Conservation (phyloP, 176 grass and related monocot species). For the Oropetium thomaeum region DNA sequence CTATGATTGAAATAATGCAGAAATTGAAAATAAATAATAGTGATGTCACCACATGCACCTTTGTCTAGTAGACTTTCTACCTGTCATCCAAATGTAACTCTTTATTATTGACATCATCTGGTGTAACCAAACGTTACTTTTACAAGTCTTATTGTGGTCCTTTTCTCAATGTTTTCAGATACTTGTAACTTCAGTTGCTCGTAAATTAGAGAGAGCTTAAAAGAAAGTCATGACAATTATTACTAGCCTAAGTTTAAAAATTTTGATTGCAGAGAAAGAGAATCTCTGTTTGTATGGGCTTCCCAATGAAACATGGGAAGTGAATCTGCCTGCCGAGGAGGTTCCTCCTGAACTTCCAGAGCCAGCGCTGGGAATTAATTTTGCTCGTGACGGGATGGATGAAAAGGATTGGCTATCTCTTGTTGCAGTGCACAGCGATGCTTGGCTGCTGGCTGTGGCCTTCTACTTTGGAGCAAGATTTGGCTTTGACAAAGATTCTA, state of each 20-base stretch:
- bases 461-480: conserved; percentile 96
- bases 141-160: neutral
- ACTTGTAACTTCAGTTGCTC: neutral
- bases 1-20: neutral
- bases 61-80: neutral
- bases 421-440: conserved; percentile 89
- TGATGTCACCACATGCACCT: neutral
- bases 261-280: conserved; percentile 82
- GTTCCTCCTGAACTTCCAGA: conserved; percentile 97
- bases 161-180: neutral
- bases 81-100: neutral
- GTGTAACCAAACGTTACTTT: neutral
- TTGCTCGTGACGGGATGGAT: conserved; percentile 94
- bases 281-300: conserved; percentile 93
- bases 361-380: conserved; percentile 93
- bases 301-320: conserved; percentile 97
- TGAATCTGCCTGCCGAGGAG: conserved; percentile 88
- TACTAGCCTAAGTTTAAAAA: neutral
- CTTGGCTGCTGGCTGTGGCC: conserved; percentile 76
- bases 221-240: neutral
- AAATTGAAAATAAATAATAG: conserved; percentile 16
- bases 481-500: conserved; percentile 89
- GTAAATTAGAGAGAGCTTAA: neutral
- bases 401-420: conserved; percentile 93
- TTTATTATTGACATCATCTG: neutral